Base-by-base conservation (phyloP, 2,329 filamentous ascomycete genomes). In the Cadophora sp. region DNA sequence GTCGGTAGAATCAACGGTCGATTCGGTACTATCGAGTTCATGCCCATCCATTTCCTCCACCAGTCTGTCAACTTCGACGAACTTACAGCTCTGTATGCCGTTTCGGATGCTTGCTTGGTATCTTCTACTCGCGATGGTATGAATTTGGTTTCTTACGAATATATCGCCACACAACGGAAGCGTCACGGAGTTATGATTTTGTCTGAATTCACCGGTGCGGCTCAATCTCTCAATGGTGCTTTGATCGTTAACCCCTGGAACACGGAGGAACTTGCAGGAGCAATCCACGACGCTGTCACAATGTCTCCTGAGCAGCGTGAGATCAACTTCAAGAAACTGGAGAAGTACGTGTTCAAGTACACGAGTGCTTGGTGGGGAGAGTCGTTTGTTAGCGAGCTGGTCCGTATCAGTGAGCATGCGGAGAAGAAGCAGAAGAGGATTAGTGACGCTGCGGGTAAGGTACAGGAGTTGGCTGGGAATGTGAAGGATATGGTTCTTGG, bases 191-290 rank as follows among this genome's bases (percentile, higher is more conserved):
- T 93, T 69, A 91, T 99, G 87, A 94, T 99, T 65, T 87, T 99
- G 39, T 97, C 94, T 58, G 96, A 99, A 78, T 98, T 99, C 77
- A 94, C 96, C 0, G 96, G 96, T 51, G 96, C 96, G 8, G 95
- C 96, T 0, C 96, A 98, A 80, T 96, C 92, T 70, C 85, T 99
- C 66, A 97, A 97, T 73, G 95, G 95, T 68, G 94, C 92, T 73
- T 84, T 98, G 61, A 94, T 98, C 63, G 93, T 98, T 76, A 99
- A 99, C 80, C 96, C 96, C 0, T 99, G 96, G 96, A 98, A 98
- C 79, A 97, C 94, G 0, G 94, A 97, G 77, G 95, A 98, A 79
- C 84, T 98, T 45, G 94, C 95, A 48, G 92, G 94, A 74, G 93
- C 94, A 6, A 94, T 98, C 73, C 92, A 97, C 79, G 94, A 97